These are phyloP conservation scores for Plenodomus tracheiphilus DNA, from an alignment of 2,329 filamentous ascomycete species.

Conservation along the genomic window DNA sequence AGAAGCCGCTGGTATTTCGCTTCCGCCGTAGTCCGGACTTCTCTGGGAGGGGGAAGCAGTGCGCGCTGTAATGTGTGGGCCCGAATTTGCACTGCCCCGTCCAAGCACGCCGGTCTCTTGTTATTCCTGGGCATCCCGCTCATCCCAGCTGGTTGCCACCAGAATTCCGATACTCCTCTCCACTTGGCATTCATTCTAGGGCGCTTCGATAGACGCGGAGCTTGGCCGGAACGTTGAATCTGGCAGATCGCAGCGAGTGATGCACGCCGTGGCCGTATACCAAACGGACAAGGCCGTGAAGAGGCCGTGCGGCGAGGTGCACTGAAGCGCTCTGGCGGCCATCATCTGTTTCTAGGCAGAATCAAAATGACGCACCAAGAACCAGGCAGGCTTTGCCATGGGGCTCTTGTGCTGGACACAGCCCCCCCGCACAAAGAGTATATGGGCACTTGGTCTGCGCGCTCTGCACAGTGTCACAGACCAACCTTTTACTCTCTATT, in stretches of 20 bases:
- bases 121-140: slow-evolving; percentile 5
- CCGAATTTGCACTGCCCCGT: slow-evolving; percentile 11
- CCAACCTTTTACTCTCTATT: neutral
- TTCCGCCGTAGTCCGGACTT: neutral
- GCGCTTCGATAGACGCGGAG: neutral
- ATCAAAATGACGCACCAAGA: neutral
- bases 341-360: neutral
- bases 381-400: neutral
- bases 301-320: neutral
- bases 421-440: neutral
- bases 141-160: neutral
- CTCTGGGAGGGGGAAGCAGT: neutral
- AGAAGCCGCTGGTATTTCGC: neutral
- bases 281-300: neutral
- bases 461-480: neutral
- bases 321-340: neutral
- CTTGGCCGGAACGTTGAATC: neutral
- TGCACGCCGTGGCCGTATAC: neutral
- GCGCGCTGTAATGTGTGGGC: neutral
- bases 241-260: neutral
- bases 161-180: neutral
- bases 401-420: neutral
- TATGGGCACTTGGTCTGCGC: neutral
- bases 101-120: slow-evolving; percentile 8
- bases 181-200: neutral